Conservation (phyloP, 148 eudicot genomes). For the Vaccinium myrtillus region DNA sequence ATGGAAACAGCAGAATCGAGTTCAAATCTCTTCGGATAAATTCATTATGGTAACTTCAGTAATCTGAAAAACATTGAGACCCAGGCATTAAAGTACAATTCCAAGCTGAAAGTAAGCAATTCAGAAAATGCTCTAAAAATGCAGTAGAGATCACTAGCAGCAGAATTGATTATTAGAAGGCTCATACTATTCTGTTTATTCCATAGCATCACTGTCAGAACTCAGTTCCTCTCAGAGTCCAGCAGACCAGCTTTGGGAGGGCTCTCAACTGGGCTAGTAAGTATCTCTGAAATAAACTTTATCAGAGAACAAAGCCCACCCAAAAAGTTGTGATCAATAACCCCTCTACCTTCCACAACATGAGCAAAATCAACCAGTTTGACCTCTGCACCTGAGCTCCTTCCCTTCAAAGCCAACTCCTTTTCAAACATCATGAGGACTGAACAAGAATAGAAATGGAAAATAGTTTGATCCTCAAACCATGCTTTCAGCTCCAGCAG, state of each 20-base stretch:
- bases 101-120: not conserved
- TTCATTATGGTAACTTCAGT: not conserved
- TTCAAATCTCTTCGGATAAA: not conserved
- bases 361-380: constrained; percentile 96
- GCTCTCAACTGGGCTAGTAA: constrained; percentile 36
- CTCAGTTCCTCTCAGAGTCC: constrained; percentile 12
- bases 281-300: constrained; percentile 69
- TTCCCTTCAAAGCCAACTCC: constrained; percentile 37
- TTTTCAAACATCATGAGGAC: constrained; percentile 60
- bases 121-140: not conserved
- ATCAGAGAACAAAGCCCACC: constrained; percentile 91
- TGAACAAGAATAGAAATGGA: constrained; percentile 72
- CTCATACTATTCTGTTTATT: not conserved
- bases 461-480: constrained; percentile 89
- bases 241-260: constrained; percentile 16
- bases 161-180: not conserved
- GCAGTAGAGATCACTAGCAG: not conserved
- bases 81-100: not conserved
- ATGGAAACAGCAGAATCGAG: not conserved
- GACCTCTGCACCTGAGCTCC: constrained; percentile 43
- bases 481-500: constrained; percentile 78
- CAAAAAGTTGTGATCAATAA: constrained; percentile 89
- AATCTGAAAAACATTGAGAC: not conserved
- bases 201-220: not conserved
- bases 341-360: constrained; percentile 68